These are phyloP conservation scores for Lachnellula subtilissima DNA, from an alignment of 2,329 filamentous ascomycete genomes.

Conservation along the genomic window DNA sequence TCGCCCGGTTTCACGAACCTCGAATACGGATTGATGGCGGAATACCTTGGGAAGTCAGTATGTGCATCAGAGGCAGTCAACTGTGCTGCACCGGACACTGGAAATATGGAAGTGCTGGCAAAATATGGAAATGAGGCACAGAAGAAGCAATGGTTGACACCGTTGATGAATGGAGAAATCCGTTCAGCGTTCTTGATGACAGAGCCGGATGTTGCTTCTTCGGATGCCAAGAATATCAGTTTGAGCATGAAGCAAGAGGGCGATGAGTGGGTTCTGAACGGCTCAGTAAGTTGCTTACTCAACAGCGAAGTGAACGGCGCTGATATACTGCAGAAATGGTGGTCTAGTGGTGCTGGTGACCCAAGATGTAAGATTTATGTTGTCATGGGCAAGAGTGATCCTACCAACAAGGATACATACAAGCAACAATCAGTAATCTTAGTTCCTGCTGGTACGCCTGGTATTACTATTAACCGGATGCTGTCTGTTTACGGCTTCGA, in stretches of 20 bases:
- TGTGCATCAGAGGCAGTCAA: constrained; percentile 83
- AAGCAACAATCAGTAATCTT: constrained; percentile 90
- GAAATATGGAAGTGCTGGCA: constrained; percentile 92
- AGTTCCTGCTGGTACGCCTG: constrained; percentile 74
- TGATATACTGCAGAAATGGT: constrained; percentile 74
- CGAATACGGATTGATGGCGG: constrained; percentile 97
- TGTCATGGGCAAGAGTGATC: constrained; percentile 90
- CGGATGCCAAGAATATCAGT: constrained; percentile 89
- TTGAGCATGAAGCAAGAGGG: constrained; percentile 78
- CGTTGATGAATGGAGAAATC: constrained; percentile 78
- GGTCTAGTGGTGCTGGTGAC: constrained; percentile 94
- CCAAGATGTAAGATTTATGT: constrained; percentile 89
- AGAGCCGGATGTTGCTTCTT: constrained; percentile 81
- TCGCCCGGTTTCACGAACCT: constrained; percentile 92
- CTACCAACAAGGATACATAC: constrained; percentile 71
- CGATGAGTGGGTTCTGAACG: constrained; percentile 86
- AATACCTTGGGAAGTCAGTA: constrained; percentile 83
- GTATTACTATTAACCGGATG: constrained; percentile 92
- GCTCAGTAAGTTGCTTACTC: constrained; percentile 52
- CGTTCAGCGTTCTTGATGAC: constrained; percentile 92
- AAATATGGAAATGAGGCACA: constrained; percentile 85
- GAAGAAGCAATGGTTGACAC: constrained; percentile 78
- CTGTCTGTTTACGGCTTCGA: constrained; percentile 92
- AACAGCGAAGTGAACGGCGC: neutral
- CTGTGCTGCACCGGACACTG: constrained; percentile 85